phyloP scores from a whole-genome alignment of 768 basidiomycete species.

The Steccherinum ochraceum region DNA sequence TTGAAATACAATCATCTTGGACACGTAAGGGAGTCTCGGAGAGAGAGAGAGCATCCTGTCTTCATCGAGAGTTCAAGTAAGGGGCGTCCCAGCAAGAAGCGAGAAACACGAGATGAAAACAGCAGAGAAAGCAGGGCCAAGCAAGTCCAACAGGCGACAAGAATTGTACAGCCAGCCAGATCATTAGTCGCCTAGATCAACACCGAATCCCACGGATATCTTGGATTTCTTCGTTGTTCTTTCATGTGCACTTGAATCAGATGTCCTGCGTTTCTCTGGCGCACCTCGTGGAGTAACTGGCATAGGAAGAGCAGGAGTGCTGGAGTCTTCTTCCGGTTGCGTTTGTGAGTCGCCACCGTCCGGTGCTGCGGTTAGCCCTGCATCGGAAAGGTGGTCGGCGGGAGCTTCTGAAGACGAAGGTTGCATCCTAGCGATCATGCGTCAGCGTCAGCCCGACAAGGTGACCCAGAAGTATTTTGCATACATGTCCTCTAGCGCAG shows the following conservation, averaged over 20 bases:
- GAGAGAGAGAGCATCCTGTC: too few relatives aligned
- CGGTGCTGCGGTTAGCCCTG: constrained; percentile 31
- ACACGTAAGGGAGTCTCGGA: too few relatives aligned
- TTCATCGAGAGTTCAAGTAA: too few relatives aligned
- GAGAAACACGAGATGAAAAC: not conserved
- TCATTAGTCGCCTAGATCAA: constrained; percentile 67
- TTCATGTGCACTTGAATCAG: constrained; percentile 5
- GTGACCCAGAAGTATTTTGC: too few relatives aligned
- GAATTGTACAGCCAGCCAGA: not conserved
- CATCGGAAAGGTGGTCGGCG: too few relatives aligned
- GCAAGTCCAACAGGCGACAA: constrained; percentile 1
- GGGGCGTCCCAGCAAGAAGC: too few relatives aligned
- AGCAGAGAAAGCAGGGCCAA: not conserved
- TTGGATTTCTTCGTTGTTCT: constrained; percentile 56
- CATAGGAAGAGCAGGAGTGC: not conserved
- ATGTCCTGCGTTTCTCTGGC: constrained; percentile 27
- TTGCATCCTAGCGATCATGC: too few relatives aligned
- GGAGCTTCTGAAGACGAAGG: too few relatives aligned
- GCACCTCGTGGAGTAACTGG: not conserved
- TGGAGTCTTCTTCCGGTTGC: constrained; percentile 3
- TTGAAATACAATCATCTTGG: too few relatives aligned
- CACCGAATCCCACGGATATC: constrained; percentile 59
- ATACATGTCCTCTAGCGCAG: too few relatives aligned
- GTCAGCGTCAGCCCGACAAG: too few relatives aligned
- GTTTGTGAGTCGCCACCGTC: constrained; percentile 28